These are phyloP conservation scores for Saccharum officinarum DNA, from an alignment of 176 grass and related monocot species.

Conservation along the genomic window DNA sequence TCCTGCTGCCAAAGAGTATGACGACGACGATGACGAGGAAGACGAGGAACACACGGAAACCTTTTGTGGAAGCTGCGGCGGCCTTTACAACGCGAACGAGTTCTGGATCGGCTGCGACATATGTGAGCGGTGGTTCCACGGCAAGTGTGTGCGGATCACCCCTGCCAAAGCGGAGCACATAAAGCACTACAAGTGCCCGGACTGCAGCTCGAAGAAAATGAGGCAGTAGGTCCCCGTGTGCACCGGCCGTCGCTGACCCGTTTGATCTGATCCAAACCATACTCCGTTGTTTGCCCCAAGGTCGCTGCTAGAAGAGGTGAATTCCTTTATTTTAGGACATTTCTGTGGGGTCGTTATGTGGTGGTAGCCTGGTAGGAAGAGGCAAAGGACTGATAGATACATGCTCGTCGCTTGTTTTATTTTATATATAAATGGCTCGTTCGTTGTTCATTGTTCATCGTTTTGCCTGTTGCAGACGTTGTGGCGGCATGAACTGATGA, in stretches of 20 bases:
- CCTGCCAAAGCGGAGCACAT: slow-evolving; percentile 72
- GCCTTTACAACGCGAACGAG: slow-evolving; percentile 53
- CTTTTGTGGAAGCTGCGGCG: slow-evolving; percentile 53
- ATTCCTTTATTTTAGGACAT: slow-evolving; percentile 30
- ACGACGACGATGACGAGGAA: slow-evolving; percentile 42
- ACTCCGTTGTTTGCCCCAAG: slow-evolving; percentile 14
- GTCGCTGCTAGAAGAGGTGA: slow-evolving; percentile 37
- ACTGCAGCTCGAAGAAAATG: slow-evolving; percentile 69
- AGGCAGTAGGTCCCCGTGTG: slow-evolving; percentile 37
- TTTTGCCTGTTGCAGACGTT: neutral
- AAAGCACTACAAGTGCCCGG: slow-evolving; percentile 84
- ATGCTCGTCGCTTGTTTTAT: slow-evolving; percentile 1
- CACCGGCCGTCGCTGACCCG: slow-evolving; percentile 20
- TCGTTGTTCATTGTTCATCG: neutral
- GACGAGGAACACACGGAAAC: slow-evolving; percentile 70
- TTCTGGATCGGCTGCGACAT: slow-evolving; percentile 87
- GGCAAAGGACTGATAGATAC: slow-evolving; percentile 24
- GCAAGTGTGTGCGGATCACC: slow-evolving; percentile 73
- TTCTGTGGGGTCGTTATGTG: slow-evolving; percentile 15
- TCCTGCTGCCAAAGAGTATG: slow-evolving; percentile 8
- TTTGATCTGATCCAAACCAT: slow-evolving; percentile 39
- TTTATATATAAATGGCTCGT: neutral
- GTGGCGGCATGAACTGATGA: neutral
- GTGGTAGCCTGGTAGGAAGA: slow-evolving; percentile 19
- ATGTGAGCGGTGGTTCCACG: slow-evolving; percentile 82